A percentile compares a stretch with the other conserved stretches of the same genome.
Evolutionary conservation across 345 rosid genomes (phyloP).

Genomic region (Eucalyptus polybractea): DNA sequence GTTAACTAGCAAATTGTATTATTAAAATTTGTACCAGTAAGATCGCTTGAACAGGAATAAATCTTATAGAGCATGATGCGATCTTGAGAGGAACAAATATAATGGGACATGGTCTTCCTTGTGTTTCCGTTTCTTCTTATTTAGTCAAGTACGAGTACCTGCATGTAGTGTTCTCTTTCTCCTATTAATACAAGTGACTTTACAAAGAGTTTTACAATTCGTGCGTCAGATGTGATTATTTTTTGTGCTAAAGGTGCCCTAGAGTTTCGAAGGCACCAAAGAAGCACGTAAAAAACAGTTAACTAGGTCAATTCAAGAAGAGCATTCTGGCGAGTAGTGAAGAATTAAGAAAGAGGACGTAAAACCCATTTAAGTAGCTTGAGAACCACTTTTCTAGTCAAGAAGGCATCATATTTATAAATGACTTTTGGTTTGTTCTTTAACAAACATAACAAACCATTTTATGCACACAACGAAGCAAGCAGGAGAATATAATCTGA

Average conservation of each 20-base stretch:
- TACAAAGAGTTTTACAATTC: no score
- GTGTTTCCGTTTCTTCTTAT: no score
- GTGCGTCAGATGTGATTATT: no score
- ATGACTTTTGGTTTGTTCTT: neutral
- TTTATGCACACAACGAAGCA: neutral
- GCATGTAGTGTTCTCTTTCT: no score
- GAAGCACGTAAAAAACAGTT: neutral
- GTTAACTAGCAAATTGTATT: no score
- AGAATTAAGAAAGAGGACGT: neutral
- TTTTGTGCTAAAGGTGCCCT: neutral
- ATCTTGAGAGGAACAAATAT: no score
- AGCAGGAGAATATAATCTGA: neutral
- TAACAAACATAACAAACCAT: accelerated
- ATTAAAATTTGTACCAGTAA: no score
- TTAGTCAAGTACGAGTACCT: no score
- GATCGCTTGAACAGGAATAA: no score
- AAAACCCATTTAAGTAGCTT: neutral
- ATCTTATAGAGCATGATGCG: no score
- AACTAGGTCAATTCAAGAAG: neutral
- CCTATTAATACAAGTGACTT: neutral
- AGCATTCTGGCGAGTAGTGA: neutral
- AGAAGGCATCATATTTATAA: neutral
- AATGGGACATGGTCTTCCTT: no score
- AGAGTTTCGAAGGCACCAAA: neutral
- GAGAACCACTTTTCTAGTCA: neutral